Conservation (phyloP, 2,329 filamentous ascomycete species). For the Cryphonectria parasitica region DNA sequence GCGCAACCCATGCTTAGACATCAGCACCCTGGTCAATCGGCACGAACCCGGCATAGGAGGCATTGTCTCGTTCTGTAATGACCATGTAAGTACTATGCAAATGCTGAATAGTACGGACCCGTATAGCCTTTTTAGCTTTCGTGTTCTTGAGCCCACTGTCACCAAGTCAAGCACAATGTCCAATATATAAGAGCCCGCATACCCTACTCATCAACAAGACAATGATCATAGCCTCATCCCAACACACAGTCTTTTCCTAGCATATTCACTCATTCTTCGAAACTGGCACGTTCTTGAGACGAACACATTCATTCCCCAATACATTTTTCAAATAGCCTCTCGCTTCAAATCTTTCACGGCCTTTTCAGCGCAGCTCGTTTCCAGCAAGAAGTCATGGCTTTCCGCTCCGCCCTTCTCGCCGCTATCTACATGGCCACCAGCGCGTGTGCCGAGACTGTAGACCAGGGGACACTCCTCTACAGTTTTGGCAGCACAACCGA, state of each 20-base stretch:
- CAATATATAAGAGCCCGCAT: slow-evolving; percentile 4
- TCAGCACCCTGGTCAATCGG: not conserved
- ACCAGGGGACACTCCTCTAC: slow-evolving; percentile 7
- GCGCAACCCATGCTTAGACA: not conserved
- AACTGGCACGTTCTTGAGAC: not conserved
- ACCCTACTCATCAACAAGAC: not conserved
- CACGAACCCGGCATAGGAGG: not conserved
- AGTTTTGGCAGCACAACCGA: slow-evolving; percentile 3
- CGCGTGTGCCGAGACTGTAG: slow-evolving; percentile 1
- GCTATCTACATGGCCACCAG: not conserved
- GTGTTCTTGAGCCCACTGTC: not conserved
- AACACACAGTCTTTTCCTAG: not conserved
- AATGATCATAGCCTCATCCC: not conserved
- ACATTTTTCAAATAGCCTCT: not conserved
- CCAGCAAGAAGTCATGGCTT: slow-evolving; percentile 1
- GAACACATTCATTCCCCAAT: not conserved
- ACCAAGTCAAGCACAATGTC: not conserved
- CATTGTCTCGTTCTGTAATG: not conserved
- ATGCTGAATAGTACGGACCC: not conserved
- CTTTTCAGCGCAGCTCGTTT: not conserved
- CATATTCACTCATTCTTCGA: not conserved
- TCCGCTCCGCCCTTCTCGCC: not conserved
- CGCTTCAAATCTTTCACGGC: not conserved
- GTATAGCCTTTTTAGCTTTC: not conserved
- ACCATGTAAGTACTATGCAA: not conserved